Percentiles rank a stretch among this genome's conserved stretches.
Evolutionary conservation across 352 stramenopile genomes (phyloP).

Genomic region (Blastocystis sp.): DNA sequence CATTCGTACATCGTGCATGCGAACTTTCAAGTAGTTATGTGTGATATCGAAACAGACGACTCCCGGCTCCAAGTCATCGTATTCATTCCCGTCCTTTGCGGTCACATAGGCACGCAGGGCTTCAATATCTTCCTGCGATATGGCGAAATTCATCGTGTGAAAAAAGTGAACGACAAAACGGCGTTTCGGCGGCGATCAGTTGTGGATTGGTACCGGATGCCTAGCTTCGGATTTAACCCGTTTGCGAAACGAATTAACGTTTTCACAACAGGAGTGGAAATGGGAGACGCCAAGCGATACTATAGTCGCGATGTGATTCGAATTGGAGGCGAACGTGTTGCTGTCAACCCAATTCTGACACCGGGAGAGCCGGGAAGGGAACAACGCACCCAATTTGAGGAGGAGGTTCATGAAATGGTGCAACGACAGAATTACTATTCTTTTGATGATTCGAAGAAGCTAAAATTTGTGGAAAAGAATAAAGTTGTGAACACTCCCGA

Average conservation of each 20-base stretch:
- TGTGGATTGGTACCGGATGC: constrained; percentile 12
- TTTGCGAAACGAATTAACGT: constrained; percentile 44
- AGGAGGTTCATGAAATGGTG: constrained; percentile 5
- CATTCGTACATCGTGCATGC: constrained; percentile 85
- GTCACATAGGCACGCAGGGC: constrained; percentile 69
- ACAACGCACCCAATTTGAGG: constrained; percentile 29
- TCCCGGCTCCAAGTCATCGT: constrained; percentile 71
- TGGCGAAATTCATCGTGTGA: background rate
- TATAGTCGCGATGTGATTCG: constrained; percentile 57
- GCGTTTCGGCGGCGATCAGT: background rate
- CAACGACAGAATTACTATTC: background rate
- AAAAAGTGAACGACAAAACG: background rate
- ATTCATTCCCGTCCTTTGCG: constrained; percentile 73
- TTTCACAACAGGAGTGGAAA: constrained; percentile 48
- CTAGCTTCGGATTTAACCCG: constrained; percentile 55
- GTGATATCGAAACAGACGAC: constrained; percentile 86
- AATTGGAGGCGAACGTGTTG: constrained; percentile 32
- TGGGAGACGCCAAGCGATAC: constrained; percentile 38
- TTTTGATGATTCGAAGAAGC: constrained; percentile 44
- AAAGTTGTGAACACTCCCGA: too few species aligned
- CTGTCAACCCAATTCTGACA: constrained; percentile 34
- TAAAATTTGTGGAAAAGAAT: constrained; percentile 16
- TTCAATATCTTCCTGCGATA: constrained; percentile 42
- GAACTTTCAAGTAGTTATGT: constrained; percentile 87
- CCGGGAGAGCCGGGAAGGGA: constrained; percentile 42